Base-by-base conservation (phyloP, 805 yeast genomes). In the Kuraishia cidri region DNA sequence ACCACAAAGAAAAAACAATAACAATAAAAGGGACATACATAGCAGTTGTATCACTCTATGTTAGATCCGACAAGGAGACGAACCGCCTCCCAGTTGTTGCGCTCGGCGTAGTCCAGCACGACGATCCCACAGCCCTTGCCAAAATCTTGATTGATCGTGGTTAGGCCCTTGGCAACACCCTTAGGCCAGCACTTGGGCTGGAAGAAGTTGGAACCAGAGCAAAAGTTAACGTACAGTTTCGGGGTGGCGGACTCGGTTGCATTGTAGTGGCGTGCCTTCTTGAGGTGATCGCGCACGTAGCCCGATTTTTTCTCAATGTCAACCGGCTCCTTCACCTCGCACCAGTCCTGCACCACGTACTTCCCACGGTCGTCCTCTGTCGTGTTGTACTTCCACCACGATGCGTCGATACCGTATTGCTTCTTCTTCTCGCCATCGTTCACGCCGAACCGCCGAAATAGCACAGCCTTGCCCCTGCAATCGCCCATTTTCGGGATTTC, bases 171-270 rank as follows among this genome's bases (percentile, higher is more conserved):
- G 13, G 86, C 73, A 38, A 81, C 72, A 42, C 69, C 63, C 37
- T 69, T 64, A 1, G 92, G 92, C 92, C 92, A 82, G 53, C 85
- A 80, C 30, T 61, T 65, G 32, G 64, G 74, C 54, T 79, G 73
- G 54, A 77, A 78, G 50, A 80, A 78, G 54, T 78, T 78, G 28
- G 87, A 66, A 12, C 80, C 90, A 1, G 86, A 69, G 37, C 85
- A 75, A 52, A 79, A 82, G 58, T 82, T 82, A 39, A 82, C 56
- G 45, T 71, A 81, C 41, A 82, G 57, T 52, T 78, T 80, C 31
- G 70, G 61, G n/a, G n/a, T n/a, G 38, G 66, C 68, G 17, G 57
- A 41, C 35, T 60, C 50, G 31, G 71, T 62, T 10, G 52, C 37
- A 45, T 65, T 68, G 54, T 71, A 66, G 15, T 70, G 62, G 22